phyloP scores from a whole-genome alignment of 179 eudicot genomes.

The Dionaea muscipula region DNA sequence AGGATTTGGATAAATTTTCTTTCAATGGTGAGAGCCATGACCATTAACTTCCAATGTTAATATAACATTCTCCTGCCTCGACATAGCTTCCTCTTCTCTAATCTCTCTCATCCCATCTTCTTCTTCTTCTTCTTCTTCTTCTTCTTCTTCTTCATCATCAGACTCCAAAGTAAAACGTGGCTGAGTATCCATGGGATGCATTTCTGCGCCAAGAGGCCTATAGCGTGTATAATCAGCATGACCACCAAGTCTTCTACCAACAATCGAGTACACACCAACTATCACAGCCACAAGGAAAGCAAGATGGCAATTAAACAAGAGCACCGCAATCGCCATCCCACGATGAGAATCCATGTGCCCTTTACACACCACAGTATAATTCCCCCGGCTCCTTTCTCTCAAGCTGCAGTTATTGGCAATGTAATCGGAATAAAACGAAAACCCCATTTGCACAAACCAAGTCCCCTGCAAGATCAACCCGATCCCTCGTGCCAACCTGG shows the following conservation, averaged over 20 bases:
- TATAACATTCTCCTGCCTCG: slow-evolving; percentile 23
- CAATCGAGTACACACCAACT: slow-evolving; percentile 35
- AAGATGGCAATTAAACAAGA: slow-evolving; percentile 82
- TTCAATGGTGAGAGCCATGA: slow-evolving; percentile 17
- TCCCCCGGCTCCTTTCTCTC: slow-evolving; percentile 41
- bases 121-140: slow-evolving; percentile 35
- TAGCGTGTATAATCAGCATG: slow-evolving; percentile 28
- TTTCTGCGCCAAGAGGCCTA: slow-evolving; percentile 51
- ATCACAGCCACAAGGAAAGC: slow-evolving; percentile 54
- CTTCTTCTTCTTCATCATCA: slow-evolving; percentile 34
- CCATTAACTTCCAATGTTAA: slow-evolving; percentile 34
- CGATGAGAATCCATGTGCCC: slow-evolving; percentile 72
- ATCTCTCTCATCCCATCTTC: slow-evolving; percentile 21
- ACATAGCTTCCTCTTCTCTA: slow-evolving; percentile 22
- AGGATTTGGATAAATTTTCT: neutral
- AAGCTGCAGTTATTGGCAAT: slow-evolving; percentile 39
- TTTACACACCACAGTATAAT: slow-evolving; percentile 57
- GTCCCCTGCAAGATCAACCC: slow-evolving; percentile 67
- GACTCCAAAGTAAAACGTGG: slow-evolving; percentile 54
- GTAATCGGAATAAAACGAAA: slow-evolving; percentile 37
- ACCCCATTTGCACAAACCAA: slow-evolving; percentile 91
- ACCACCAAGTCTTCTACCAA: slow-evolving; percentile 25
- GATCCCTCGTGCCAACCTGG: slow-evolving; percentile 55
- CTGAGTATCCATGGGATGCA: slow-evolving; percentile 28
- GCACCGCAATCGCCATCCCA: slow-evolving; percentile 69